Evolutionary conservation across 208 protist species (phyloP).

Genomic region (Acanthamoeba divionensis): DNA sequence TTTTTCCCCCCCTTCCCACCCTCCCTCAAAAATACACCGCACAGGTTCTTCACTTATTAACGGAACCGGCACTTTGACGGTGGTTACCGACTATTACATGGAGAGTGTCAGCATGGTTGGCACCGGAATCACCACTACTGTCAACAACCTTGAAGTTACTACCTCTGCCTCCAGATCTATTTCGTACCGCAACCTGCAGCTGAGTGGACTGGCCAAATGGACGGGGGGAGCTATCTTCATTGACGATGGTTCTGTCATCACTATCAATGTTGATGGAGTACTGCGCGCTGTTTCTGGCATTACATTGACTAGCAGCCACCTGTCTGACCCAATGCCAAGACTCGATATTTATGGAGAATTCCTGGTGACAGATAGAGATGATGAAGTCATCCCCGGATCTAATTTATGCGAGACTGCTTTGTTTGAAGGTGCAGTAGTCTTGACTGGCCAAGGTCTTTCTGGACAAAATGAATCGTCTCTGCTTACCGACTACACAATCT

Average conservation of each 20-base stretch:
- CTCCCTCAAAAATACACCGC: no score
- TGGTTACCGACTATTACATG: conserved; percentile 25
- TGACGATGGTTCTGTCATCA: conserved; percentile 1
- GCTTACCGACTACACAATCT: no score
- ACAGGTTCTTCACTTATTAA: background rate
- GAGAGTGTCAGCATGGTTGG: conserved; percentile 8
- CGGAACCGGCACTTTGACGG: conserved; percentile 22
- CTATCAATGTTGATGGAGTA: conserved; percentile 1
- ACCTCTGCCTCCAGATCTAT: background rate
- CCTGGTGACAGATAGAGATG: no score
- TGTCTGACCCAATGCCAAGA: no score
- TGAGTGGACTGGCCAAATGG: conserved; percentile 11
- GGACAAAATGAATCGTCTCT: no score
- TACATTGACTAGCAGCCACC: background rate
- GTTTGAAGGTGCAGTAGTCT: no score
- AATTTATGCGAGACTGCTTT: no score
- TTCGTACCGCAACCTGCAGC: conserved; percentile 28
- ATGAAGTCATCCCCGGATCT: no score
- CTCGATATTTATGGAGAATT: no score
- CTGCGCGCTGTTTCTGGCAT: background rate
- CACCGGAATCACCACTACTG: background rate
- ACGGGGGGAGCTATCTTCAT: conserved; percentile 17
- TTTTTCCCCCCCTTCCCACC: no score
- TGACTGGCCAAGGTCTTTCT: no score
- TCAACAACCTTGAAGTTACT: background rate